Base-by-base conservation (phyloP, 2,329 filamentous ascomycete genomes). In the Drechmeria coniospora region DNA sequence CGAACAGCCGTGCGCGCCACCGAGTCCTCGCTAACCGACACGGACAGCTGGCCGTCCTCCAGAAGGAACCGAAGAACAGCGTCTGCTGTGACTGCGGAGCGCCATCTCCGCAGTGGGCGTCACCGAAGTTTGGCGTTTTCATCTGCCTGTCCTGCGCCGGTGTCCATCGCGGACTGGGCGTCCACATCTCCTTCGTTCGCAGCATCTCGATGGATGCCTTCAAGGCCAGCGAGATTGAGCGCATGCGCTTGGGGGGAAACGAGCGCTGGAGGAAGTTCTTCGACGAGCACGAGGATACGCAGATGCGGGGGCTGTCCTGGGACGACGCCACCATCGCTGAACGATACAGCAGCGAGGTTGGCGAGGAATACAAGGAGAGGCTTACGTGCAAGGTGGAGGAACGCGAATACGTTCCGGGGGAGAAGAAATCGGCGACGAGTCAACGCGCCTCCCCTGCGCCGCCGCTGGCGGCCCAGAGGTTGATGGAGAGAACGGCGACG, bases 121-220 rank as follows among this genome's bases (percentile, higher is more conserved):
- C 84, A 21, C 90, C 90, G 38, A 98, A 98, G 57, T 92, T 98
- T 51, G 87, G 87, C 49, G 82, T 93, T 54, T 98, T 98, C 63
- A 94, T 98, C 66, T 98, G 90, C 57, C 74, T 98, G 28, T 82
- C 79, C 37, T 98, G 90, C 62, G 87, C 86, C 19, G 90, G 90
- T 42, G 81, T 90, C 29, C 90, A 98, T 59, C 79, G 90, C 37
- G 84, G 84, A 3, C 73, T 98, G 17, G 90, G 90, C 35, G 90
- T 98, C 20, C 90, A 98, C 63, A 93, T 98, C 54, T 93, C 84
- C 50, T 98, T 98, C 59, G 86, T 98, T 38, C 79, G 90, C 34
- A 90, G 80, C 46, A 90, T 95, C 47, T 93, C 83, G 36, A 98
- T 98, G 90, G 90, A 98, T 59, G 84, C 84, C 32, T 95, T 98